Evolutionary conservation across 2,329 filamentous ascomycete genomes (phyloP).

Genomic region (Calonectria fujianensis): DNA sequence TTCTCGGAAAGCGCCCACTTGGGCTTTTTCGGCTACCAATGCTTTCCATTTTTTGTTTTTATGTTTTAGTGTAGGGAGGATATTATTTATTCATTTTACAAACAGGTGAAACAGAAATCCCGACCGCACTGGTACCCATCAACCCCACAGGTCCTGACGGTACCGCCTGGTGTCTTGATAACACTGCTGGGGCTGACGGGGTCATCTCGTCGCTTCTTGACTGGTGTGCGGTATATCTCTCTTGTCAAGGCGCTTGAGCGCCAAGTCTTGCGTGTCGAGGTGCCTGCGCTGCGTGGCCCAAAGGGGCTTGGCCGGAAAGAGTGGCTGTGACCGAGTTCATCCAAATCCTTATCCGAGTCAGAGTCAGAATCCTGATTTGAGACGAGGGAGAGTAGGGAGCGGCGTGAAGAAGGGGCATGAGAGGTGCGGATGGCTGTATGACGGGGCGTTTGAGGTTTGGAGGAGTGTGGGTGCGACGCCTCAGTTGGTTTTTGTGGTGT

Average conservation of each 20-base stretch:
- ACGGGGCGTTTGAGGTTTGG: constrained; percentile 55
- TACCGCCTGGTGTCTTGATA: constrained; percentile 70
- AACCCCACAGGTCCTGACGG: constrained; percentile 71
- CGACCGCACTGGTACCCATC: constrained; percentile 73
- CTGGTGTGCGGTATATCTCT: constrained; percentile 54
- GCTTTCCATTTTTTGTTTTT: not conserved
- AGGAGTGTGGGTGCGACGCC: constrained; percentile 37
- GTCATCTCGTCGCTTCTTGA: constrained; percentile 48
- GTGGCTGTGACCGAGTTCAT: constrained; percentile 54
- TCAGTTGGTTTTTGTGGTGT: constrained; percentile 27
- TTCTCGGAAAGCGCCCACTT: not conserved
- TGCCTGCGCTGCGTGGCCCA: constrained; percentile 40
- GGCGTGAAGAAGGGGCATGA: constrained; percentile 57
- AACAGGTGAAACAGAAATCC: constrained; percentile 77
- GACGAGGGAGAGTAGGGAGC: constrained; percentile 66
- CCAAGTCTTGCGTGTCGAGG: constrained; percentile 53
- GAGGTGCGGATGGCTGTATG: constrained; percentile 52
- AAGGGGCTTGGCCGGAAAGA: constrained; percentile 40
- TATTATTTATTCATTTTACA: constrained; percentile 53
- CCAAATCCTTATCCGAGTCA: constrained; percentile 62
- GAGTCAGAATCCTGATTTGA: constrained; percentile 65
- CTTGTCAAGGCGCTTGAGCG: constrained; percentile 56
- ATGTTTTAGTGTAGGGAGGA: not conserved
- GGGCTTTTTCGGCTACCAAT: not conserved
- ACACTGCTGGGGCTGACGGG: constrained; percentile 48